Evolutionary conservation across 1,284 basidiomycete species (phyloP).

Genomic region (Ceratobasidium sp.): DNA sequence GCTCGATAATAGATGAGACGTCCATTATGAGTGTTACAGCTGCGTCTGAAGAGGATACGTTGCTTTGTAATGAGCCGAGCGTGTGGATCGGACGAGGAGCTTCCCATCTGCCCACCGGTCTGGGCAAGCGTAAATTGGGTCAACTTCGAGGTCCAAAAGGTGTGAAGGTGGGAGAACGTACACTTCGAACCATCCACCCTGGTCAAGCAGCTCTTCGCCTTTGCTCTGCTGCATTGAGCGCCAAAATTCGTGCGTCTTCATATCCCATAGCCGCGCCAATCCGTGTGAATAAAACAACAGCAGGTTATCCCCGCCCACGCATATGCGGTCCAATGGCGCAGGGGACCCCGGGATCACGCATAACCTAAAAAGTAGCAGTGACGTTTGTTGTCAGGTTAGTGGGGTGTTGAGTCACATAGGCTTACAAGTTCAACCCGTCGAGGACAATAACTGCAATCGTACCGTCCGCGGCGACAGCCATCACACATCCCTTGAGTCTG

Average conservation of each 20-base stretch:
- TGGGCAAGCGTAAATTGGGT: neutral
- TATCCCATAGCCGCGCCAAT: constrained; percentile 86
- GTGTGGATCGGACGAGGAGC: constrained; percentile 28
- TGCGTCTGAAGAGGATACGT: constrained; percentile 27
- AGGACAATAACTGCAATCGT: constrained; percentile 80
- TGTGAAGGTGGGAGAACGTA: constrained; percentile 52
- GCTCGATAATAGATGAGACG: constrained; percentile 19
- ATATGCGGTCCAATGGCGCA: constrained; percentile 68
- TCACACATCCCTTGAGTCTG: constrained; percentile 69
- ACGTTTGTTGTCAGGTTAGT: neutral
- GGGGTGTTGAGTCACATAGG: constrained; percentile 21
- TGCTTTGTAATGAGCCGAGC: constrained; percentile 17
- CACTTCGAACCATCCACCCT: constrained; percentile 76
- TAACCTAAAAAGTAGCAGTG: constrained; percentile 56
- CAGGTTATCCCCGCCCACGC: constrained; percentile 73
- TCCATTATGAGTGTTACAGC: constrained; percentile 37
- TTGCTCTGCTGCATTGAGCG: constrained; percentile 80
- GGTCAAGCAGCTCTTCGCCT: constrained; percentile 72
- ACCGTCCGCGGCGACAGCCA: constrained; percentile 80
- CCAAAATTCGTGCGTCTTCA: constrained; percentile 84
- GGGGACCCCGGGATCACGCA: constrained; percentile 80
- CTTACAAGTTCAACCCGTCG: constrained; percentile 79
- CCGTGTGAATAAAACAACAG: constrained; percentile 78
- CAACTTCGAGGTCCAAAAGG: neutral
- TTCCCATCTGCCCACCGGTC: constrained; percentile 38